Percentiles rank a stretch among this genome's conserved stretches.
These are phyloP conservation scores for Colletotrichum navitas DNA, from an alignment of 2,329 filamentous ascomycete genomes.

Conservation along the genomic window DNA sequence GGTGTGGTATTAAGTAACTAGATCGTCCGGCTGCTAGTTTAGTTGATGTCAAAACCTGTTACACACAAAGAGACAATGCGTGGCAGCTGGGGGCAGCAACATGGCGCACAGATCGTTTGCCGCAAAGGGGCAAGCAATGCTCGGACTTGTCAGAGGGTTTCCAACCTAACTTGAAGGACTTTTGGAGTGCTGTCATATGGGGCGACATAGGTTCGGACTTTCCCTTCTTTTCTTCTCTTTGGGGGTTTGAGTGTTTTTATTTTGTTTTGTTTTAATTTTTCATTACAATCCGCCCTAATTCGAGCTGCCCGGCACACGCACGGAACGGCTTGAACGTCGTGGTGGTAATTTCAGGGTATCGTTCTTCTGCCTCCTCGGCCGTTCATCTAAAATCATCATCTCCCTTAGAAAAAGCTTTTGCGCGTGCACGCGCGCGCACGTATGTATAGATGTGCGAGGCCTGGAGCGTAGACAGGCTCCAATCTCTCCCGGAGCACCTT, in stretches of 20 bases:
- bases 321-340: slow-evolving; percentile 11
- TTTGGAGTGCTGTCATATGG: not conserved
- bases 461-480: slow-evolving; percentile 9
- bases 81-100: not conserved
- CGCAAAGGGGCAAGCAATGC: not conserved
- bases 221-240: not conserved
- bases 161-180: not conserved
- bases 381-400: slow-evolving; percentile 4
- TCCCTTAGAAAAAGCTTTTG: not conserved
- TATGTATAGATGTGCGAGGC: not conserved
- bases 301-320: slow-evolving; percentile 1
- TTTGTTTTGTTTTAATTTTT: not conserved
- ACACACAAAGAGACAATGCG: not conserved
- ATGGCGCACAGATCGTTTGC: not conserved
- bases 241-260: not conserved
- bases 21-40: not conserved
- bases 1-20: not conserved
- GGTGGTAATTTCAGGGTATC: slow-evolving; percentile 39
- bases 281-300: slow-evolving; percentile 21
- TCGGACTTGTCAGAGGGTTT: not conserved
- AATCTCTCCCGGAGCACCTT: not conserved
- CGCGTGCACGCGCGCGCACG: not conserved
- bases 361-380: slow-evolving; percentile 25
- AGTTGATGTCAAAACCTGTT: not conserved
- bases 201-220: not conserved